Evolutionary conservation across 805 yeast species (phyloP).

Genomic region (Pichia occidentalis): DNA sequence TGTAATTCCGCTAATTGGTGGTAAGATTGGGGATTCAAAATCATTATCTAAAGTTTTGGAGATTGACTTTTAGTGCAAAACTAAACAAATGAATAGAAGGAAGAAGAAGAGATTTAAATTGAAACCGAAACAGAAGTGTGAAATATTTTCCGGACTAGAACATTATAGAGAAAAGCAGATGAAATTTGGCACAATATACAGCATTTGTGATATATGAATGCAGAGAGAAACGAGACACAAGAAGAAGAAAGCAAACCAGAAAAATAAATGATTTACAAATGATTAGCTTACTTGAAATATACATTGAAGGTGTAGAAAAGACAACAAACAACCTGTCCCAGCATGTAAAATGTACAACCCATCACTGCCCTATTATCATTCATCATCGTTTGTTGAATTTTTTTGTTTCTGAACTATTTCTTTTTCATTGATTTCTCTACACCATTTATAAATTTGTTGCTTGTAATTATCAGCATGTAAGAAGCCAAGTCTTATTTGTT

Average conservation of each 20-base stretch:
- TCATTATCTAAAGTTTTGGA: slow-evolving; percentile 14
- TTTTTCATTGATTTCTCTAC: slow-evolving; percentile 72
- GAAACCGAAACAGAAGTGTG: not conserved
- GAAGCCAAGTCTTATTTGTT: slow-evolving; percentile 66
- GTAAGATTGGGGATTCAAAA: not conserved
- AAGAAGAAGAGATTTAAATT: no score
- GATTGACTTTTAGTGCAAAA: slow-evolving; percentile 3
- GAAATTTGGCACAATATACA: no score
- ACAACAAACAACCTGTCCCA: no score
- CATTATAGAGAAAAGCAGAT: no score
- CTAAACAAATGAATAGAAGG: not conserved
- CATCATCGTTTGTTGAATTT: not conserved
- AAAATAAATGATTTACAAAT: no score
- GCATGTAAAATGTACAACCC: no score
- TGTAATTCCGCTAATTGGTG: slow-evolving; percentile 14
- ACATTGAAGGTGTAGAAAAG: no score
- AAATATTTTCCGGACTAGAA: not conserved
- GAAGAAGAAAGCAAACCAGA: no score
- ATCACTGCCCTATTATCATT: no score
- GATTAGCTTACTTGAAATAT: no score
- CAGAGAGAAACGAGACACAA: no score
- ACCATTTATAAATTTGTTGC: slow-evolving; percentile 70
- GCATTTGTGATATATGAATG: no score
- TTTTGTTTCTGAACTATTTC: slow-evolving; percentile 10
- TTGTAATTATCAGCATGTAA: slow-evolving; percentile 74